Conservation (phyloP, 495 filamentous ascomycete genomes). For the Tuber magnatum region DNA sequence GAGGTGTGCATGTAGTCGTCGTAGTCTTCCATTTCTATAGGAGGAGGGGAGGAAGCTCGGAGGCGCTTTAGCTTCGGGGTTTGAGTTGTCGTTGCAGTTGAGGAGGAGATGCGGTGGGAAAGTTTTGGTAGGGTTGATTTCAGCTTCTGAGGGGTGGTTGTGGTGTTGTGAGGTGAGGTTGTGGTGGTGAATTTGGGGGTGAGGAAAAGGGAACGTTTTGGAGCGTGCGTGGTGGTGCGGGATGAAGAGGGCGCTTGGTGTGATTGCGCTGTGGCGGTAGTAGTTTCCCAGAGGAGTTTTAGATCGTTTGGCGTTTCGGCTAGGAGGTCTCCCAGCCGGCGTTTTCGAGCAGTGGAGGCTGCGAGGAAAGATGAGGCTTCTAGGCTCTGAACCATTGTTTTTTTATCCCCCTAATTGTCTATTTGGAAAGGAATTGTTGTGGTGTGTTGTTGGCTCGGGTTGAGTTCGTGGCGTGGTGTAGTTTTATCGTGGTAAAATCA, state of each 20-base stretch:
- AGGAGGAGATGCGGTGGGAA: slow-evolving; percentile 3
- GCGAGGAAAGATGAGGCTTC: slow-evolving; percentile 14
- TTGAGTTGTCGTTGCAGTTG: slow-evolving; percentile 3
- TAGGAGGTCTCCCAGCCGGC: slow-evolving; percentile 27
- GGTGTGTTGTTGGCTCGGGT: background rate
- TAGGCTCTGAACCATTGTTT: slow-evolving; percentile 25
- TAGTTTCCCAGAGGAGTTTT: slow-evolving; percentile 10
- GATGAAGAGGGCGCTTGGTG: slow-evolving; percentile 4
- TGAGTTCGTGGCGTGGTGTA: background rate
- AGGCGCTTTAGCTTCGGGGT: slow-evolving; percentile 27
- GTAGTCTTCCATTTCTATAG: slow-evolving; percentile 4
- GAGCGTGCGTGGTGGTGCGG: background rate
- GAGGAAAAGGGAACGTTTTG: slow-evolving; percentile 20
- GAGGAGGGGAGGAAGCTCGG: slow-evolving; percentile 10
- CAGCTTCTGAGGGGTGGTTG: slow-evolving; percentile 3
- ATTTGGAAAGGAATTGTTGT: background rate
- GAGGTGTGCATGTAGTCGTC: slow-evolving; percentile 20
- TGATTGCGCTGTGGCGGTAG: background rate
- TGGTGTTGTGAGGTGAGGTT: background rate
- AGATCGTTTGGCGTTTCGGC: slow-evolving; percentile 9
- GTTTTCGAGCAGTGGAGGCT: slow-evolving; percentile 21
- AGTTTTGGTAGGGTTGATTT: slow-evolving; percentile 11
- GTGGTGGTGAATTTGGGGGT: slow-evolving; percentile 18
- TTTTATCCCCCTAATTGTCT: background rate
- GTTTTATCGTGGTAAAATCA: background rate